These are phyloP conservation scores for Agapanthus africanus DNA, from an alignment of 106 monocot genomes.

Conservation along the genomic window DNA sequence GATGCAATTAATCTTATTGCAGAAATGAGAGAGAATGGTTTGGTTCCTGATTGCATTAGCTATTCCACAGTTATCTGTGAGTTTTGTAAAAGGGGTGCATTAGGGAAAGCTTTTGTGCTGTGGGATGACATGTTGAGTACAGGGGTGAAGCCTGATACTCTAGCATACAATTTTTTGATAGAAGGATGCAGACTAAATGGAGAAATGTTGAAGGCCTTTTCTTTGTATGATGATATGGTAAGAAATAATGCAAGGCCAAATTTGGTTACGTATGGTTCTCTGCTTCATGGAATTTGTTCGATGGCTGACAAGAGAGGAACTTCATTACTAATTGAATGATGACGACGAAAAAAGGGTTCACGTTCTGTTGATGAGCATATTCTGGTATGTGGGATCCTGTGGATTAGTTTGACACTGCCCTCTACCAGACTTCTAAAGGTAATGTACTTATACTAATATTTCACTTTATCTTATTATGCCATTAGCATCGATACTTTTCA, in stretches of 20 bases:
- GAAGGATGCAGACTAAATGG: conserved; percentile 59
- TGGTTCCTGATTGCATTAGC: conserved; percentile 70
- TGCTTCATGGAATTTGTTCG: conserved; percentile 40
- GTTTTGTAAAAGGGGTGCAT: conserved; percentile 45
- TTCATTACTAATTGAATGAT: background rate
- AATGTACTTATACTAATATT: too few relatives aligned
- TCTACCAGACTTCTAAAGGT: too few relatives aligned
- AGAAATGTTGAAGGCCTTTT: conserved; percentile 42
- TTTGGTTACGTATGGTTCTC: conserved; percentile 35
- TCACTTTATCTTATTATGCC: too few relatives aligned
- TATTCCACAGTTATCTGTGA: conserved; percentile 74
- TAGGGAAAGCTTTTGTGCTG: conserved; percentile 53
- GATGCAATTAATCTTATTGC: conserved; percentile 43
- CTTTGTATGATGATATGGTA: conserved; percentile 52
- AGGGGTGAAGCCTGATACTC: conserved; percentile 56
- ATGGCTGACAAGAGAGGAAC: conserved; percentile 13
- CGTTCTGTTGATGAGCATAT: too few relatives aligned
- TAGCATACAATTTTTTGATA: conserved; percentile 82
- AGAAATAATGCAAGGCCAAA: conserved; percentile 35
- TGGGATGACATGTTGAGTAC: conserved; percentile 75
- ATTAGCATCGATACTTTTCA: too few relatives aligned
- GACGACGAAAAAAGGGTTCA: conserved; percentile 7
- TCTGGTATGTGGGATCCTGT: too few relatives aligned
- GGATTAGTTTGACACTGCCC: too few relatives aligned
- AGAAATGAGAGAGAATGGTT: conserved; percentile 41